Base-by-base conservation (phyloP, 139 green algal genomes). In the Microglena sp. region DNA sequence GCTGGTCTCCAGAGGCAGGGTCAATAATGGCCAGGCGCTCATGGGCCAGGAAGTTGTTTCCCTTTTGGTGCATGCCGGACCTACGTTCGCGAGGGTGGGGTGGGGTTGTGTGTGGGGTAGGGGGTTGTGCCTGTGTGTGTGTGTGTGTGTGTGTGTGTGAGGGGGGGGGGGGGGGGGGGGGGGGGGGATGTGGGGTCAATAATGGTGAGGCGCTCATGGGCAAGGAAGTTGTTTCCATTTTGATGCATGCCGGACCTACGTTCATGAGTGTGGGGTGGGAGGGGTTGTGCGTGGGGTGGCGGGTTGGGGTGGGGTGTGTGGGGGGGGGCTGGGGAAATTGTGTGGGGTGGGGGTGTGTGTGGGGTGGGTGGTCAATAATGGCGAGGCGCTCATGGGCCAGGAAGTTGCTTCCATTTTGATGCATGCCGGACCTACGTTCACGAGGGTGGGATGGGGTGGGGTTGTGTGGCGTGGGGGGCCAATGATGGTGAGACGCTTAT, bases 11-110 rank as follows among this genome's bases (percentile, higher is more conserved):
- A 43, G 75, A 81, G 33, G 72, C 58, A 28, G 81, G 81, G 69
- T 87, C 87, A 34, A 93, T 84, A 70, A 95, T 92, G 35, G 86
- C 81, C 18, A 95, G 81, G 40, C 88, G 83, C 73, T 93, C 87
- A 70, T 95, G 88, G 1, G 83, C 83, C 56, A 93, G 65, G 73
- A 87, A 95, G 75, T 79, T 69, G 67, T 78, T 89, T 33, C 70
- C 66, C 44, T 57, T 74, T 53, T 86, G 79, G 58, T 78, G 73
- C 64, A 79, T 69, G 44, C 79, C 80, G 36, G 80, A 82, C 80
- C 78, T 84, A 63, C n/a, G 43, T 33, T 8, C n/a, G 24, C 33
- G 50, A n/a, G n/a, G n/a, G n/a, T n/a, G n/a, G n/a, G n/a, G n/a
- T 45, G 6, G 34, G 7, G 22, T 44, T 61, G n/a, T n/a, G n/a